phyloP scores from a whole-genome alignment of 2,329 filamentous ascomycete genomes.

The Aspergillus hortae region DNA sequence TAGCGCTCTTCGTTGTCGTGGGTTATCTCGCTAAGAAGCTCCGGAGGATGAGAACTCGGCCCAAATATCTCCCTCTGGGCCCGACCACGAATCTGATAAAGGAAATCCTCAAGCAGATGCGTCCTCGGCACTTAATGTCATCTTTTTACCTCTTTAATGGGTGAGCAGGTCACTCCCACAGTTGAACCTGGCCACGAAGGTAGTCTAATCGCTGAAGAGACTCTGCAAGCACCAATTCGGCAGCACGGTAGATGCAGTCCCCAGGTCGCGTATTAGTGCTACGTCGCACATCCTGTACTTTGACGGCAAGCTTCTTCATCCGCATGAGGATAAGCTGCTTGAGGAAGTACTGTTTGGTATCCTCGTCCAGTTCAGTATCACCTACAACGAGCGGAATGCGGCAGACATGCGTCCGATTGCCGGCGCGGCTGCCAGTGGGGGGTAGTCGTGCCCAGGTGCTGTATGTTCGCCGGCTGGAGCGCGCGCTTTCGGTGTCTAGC shows the following conservation, averaged over 20 bases:
- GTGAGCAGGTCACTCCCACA: slow-evolving; percentile 2
- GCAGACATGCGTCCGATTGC: not conserved
- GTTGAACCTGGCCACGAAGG: slow-evolving; percentile 4
- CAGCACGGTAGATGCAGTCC: slow-evolving; percentile 6
- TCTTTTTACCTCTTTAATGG: too few relatives aligned
- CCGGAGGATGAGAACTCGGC: too few relatives aligned
- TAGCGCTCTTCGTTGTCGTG: too few relatives aligned
- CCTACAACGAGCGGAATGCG: slow-evolving; percentile 2
- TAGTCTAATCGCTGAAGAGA: slow-evolving; percentile 5
- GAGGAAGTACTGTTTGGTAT: slow-evolving; percentile 5
- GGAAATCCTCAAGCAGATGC: too few relatives aligned
- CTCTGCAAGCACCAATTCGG: slow-evolving; percentile 3
- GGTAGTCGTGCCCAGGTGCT: not conserved
- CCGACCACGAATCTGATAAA: too few relatives aligned
- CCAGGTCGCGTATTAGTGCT: not conserved
- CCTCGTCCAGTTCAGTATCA: slow-evolving; percentile 1
- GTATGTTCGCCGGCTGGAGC: slow-evolving; percentile 1
- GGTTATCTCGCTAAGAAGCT: too few relatives aligned
- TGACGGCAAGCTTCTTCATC: slow-evolving; percentile 5
- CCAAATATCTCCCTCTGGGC: too few relatives aligned
- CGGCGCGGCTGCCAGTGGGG: not conserved
- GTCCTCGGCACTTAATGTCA: too few relatives aligned
- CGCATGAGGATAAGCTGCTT: slow-evolving; percentile 5
- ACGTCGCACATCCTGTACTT: slow-evolving; percentile 4
- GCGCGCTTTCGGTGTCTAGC: slow-evolving; percentile 3